Evolutionary conservation across 495 filamentous ascomycete genomes (phyloP).

Genomic region (Lepraria neglecta): DNA sequence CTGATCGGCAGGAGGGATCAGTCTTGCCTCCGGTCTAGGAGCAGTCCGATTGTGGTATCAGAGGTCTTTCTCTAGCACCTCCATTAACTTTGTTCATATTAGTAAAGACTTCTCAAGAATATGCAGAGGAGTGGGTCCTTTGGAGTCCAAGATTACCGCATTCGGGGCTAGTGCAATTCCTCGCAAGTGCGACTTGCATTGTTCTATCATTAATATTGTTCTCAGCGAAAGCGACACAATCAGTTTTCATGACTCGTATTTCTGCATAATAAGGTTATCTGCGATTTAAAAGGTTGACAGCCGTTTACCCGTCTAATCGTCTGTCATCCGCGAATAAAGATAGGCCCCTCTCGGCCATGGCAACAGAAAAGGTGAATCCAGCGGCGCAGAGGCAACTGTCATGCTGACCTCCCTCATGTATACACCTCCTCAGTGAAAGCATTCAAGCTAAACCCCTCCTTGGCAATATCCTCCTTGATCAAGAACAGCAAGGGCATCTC

Average conservation of each 20-base stretch:
- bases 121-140: too few species aligned
- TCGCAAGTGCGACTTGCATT: neutral
- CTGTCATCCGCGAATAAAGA: too few species aligned
- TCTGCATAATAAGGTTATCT: neutral
- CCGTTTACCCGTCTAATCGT: too few species aligned
- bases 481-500: slow-evolving; percentile 92
- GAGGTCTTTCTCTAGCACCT: too few species aligned
- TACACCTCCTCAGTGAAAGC: slow-evolving; percentile 77
- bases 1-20: too few species aligned
- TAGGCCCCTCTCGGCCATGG: too few species aligned
- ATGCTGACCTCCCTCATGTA: slow-evolving; percentile 45
- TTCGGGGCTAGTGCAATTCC: neutral
- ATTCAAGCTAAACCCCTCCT: slow-evolving; percentile 75
- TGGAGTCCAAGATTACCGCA: slow-evolving; percentile 8
- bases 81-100: too few species aligned
- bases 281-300: neutral
- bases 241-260: neutral
- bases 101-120: too few species aligned
- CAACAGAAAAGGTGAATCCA: too few species aligned
- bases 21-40: too few species aligned
- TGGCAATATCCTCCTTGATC: slow-evolving; percentile 78
- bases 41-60: too few species aligned
- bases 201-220: slow-evolving; percentile 19
- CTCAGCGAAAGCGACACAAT: neutral
- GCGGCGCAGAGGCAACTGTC: too few species aligned